A percentile compares a stretch with the other conserved stretches of the same genome.
Conservation (phyloP, 169 alveolate genomes). For the Pseudocohnilembus persalinus region DNA sequence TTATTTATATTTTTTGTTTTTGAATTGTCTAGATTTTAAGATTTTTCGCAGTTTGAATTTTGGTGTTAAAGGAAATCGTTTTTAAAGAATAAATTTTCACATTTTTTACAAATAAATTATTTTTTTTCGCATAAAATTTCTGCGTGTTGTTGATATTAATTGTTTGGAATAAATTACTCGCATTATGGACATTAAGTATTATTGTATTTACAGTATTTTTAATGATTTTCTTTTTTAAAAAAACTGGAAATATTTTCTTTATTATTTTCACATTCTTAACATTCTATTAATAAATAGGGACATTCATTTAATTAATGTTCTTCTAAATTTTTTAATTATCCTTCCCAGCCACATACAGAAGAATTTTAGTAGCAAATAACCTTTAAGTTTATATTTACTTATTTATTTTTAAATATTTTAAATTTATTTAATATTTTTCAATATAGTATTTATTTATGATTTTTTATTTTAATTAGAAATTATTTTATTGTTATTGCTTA, state of each 20-base stretch:
- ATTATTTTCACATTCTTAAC: neutral
- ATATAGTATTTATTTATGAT: too few species aligned
- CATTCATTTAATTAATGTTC: neutral
- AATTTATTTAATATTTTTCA: too few species aligned
- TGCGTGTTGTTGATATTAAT: neutral
- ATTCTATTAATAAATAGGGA: neutral
- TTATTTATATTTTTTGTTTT: too few species aligned
- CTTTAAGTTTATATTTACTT: neutral
- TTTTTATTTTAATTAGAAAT: too few species aligned
- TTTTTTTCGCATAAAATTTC: neutral
- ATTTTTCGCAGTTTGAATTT: neutral
- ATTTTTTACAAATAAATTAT: neutral
- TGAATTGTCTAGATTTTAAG: too few species aligned
- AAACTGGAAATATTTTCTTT: neutral
- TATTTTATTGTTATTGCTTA: too few species aligned
- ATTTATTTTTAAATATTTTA: too few species aligned
- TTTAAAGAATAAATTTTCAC: neutral
- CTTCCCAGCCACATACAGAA: neutral
- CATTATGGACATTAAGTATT: neutral
- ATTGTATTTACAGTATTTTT: neutral
- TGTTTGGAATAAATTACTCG: neutral
- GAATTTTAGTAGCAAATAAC: neutral
- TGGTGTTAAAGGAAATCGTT: neutral
- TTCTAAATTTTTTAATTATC: neutral
- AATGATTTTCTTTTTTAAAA: neutral